phyloP scores from a whole-genome alignment of 371 early-diverging fungal species.

The Massospora cicadina region DNA sequence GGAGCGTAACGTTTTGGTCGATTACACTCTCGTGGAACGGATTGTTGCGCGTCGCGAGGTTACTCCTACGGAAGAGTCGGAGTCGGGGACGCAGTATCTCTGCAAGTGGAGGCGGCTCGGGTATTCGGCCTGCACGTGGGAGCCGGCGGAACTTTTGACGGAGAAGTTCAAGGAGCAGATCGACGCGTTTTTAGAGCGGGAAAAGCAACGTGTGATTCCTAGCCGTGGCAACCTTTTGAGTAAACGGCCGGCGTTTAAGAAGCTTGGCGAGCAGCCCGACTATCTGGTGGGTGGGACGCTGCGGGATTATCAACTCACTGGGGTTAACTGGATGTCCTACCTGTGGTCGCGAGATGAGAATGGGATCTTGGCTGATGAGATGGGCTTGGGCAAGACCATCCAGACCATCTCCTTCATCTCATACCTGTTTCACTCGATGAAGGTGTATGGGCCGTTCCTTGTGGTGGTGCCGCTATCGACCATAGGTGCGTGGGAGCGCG shows the following conservation, averaged over 20 bases:
- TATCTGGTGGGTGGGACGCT: constrained; percentile 79
- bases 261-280: constrained; percentile 56
- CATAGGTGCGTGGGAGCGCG: constrained; percentile 83
- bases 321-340: constrained; percentile 98
- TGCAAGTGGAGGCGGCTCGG: constrained; percentile 82
- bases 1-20: constrained; percentile 58
- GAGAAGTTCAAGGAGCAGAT: constrained; percentile 53
- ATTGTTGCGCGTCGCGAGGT: constrained; percentile 49
- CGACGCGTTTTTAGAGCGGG: constrained; percentile 67
- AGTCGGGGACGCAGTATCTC: constrained; percentile 46
- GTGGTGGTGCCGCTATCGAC: constrained; percentile 94
- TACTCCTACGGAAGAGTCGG: constrained; percentile 14
- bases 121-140: constrained; percentile 87
- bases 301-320: constrained; percentile 92
- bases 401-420: constrained; percentile 96
- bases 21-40: constrained; percentile 77
- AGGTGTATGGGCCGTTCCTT: constrained; percentile 84
- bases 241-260: constrained; percentile 54
- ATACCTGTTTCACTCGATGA: constrained; percentile 65
- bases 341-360: constrained; percentile 91
- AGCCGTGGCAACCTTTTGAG: constrained; percentile 30
- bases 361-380: constrained; percentile 84
- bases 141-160: constrained; percentile 37
- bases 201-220: constrained; percentile 48
- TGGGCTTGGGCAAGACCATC: constrained; percentile 98